These are phyloP conservation scores for Lasiodiplodia theobromae DNA, from an alignment of 2,329 filamentous ascomycete species.

Conservation along the genomic window DNA sequence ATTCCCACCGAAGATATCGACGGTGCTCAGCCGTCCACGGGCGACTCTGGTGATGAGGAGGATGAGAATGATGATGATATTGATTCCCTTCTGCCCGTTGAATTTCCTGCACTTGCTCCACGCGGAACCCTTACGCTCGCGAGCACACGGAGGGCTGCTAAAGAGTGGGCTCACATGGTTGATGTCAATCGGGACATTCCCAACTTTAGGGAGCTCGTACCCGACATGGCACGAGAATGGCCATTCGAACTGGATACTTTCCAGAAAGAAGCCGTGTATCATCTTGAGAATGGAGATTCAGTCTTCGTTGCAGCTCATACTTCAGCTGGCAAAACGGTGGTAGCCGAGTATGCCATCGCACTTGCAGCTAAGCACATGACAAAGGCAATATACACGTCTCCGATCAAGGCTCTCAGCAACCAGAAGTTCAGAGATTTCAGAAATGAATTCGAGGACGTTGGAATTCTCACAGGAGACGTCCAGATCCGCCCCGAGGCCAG, in stretches of 20 bases:
- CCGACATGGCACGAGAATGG: conserved; percentile 95
- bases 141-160: conserved; percentile 74
- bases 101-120: conserved; percentile 90
- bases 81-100: conserved; percentile 85
- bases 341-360: conserved; percentile 97
- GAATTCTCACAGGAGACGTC: conserved; percentile 95
- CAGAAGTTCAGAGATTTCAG: conserved; percentile 98
- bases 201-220: conserved; percentile 93
- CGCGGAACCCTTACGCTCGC: conserved; percentile 77
- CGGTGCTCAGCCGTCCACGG: conserved; percentile 40
- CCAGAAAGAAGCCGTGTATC: conserved; percentile 98
- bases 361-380: conserved; percentile 99
- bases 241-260: conserved; percentile 98
- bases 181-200: conserved; percentile 90
- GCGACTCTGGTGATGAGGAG: conserved; percentile 44
- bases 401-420: conserved; percentile 97
- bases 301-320: conserved; percentile 98
- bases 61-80: conserved; percentile 67
- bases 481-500: conserved; percentile 98
- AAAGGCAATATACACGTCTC: conserved; percentile 98
- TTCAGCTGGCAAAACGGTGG: conserved; percentile 96
- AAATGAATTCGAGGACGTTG: conserved; percentile 89
- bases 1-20: conserved; percentile 50
- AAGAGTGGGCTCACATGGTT: conserved; percentile 98
- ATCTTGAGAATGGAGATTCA: conserved; percentile 93